Percentiles rank a stretch among this genome's conserved stretches.
These are phyloP conservation scores for Fistulinella cinereoalba DNA, from an alignment of 1,284 basidiomycete genomes.

Conservation along the genomic window DNA sequence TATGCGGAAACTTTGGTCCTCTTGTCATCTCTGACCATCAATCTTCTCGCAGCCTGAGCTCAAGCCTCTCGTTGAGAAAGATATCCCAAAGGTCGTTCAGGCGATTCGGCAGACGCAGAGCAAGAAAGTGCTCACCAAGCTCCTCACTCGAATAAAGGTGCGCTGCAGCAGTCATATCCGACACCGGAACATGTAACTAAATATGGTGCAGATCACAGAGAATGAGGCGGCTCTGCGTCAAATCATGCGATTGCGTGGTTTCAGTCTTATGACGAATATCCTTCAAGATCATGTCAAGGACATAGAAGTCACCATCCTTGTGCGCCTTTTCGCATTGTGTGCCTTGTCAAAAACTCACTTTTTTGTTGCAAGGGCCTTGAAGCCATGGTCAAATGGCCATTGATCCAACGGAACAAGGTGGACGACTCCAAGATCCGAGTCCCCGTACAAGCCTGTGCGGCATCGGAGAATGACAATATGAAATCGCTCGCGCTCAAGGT, in stretches of 20 bases:
- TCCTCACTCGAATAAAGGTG: slow-evolving; percentile 86
- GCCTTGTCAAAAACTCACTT: neutral
- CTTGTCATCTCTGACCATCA: neutral
- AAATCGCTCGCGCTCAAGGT: slow-evolving; percentile 61
- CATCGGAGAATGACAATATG: slow-evolving; percentile 57
- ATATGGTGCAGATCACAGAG: slow-evolving; percentile 67
- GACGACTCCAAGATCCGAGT: slow-evolving; percentile 81
- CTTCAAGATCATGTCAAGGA: slow-evolving; percentile 80
- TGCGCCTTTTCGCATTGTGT: slow-evolving; percentile 34
- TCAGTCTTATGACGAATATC: slow-evolving; percentile 89
- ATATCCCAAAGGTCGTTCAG: slow-evolving; percentile 89
- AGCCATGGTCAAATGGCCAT: slow-evolving; percentile 78
- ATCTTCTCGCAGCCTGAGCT: slow-evolving; percentile 54
- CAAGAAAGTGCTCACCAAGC: slow-evolving; percentile 77
- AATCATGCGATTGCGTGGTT: slow-evolving; percentile 91
- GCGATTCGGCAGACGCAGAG: slow-evolving; percentile 90
- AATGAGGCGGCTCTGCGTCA: slow-evolving; percentile 79
- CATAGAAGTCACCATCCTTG: slow-evolving; percentile 67
- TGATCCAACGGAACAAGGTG: slow-evolving; percentile 90
- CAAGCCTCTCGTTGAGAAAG: slow-evolving; percentile 72
- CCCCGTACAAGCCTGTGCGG: slow-evolving; percentile 56
- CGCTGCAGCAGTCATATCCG: slow-evolving; percentile 9
- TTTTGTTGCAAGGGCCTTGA: slow-evolving; percentile 57
- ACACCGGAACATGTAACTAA: neutral
- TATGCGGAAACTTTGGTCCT: slow-evolving; percentile 15